These are phyloP conservation scores for Stagonosporopsis rhizophila DNA, from an alignment of 2,329 filamentous ascomycete genomes.

Conservation along the genomic window DNA sequence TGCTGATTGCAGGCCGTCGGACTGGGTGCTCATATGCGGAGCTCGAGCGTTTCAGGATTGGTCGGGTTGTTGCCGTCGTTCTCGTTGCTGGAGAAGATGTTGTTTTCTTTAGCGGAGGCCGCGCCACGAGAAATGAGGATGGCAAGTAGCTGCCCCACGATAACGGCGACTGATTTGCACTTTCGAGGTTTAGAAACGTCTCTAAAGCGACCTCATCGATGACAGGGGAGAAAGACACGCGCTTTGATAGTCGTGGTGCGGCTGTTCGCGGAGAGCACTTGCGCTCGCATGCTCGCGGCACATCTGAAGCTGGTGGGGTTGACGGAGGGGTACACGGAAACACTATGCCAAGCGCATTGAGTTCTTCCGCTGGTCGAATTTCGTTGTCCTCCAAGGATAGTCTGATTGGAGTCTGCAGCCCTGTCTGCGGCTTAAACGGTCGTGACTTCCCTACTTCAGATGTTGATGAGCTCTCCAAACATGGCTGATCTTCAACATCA, in stretches of 20 bases:
- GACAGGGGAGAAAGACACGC: constrained; percentile 11
- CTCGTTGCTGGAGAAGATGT: neutral
- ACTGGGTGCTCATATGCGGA: neutral
- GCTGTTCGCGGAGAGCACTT: neutral
- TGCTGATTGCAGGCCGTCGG: neutral
- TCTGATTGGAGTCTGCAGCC: neutral
- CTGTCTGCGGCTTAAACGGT: neutral
- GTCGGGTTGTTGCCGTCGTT: neutral
- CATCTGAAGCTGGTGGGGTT: neutral
- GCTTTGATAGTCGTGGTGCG: neutral
- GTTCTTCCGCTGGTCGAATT: neutral
- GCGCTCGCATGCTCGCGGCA: no score
- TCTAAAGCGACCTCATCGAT: constrained; percentile 5
- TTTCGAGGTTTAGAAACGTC: neutral
- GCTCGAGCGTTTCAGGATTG: constrained; percentile 5
- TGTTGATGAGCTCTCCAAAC: neutral
- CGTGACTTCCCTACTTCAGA: neutral
- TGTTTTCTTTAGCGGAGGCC: neutral
- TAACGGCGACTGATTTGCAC: neutral
- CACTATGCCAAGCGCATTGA: constrained; percentile 14
- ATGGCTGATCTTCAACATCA: neutral
- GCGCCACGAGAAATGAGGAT: constrained; percentile 11
- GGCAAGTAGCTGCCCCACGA: constrained; percentile 11
- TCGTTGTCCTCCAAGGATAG: neutral
- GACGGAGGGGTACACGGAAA: constrained; percentile 1